These are phyloP conservation scores for Paecilomyces dactylethromorphus DNA, from an alignment of 2,329 filamentous ascomycete genomes.

Conservation along the genomic window DNA sequence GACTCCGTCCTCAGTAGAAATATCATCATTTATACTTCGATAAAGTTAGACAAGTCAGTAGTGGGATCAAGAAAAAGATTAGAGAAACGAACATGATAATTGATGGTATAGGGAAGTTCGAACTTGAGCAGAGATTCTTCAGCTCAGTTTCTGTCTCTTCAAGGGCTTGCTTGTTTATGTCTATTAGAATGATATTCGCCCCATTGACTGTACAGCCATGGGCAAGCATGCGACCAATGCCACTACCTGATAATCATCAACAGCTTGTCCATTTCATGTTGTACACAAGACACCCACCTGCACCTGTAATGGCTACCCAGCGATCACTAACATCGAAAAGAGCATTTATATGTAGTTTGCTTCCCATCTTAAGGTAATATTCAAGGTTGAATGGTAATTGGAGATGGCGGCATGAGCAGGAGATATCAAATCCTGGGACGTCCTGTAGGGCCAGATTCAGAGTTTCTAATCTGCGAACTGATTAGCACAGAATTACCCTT, in stretches of 20 bases:
- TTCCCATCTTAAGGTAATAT: neutral
- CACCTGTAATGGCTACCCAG: constrained; percentile 6
- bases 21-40: constrained; percentile 6
- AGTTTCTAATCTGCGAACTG: too few relatives aligned
- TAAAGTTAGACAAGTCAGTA: neutral
- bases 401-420: too few relatives aligned
- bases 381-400: neutral
- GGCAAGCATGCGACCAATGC: constrained; percentile 12
- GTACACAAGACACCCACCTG: neutral
- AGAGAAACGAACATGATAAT: neutral
- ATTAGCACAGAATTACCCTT: too few relatives aligned
- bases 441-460: too few relatives aligned
- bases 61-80: neutral
- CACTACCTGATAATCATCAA: constrained; percentile 3
- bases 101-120: neutral
- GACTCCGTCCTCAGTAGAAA: constrained; percentile 8
- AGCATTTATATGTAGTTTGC: neutral
- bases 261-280: neutral
- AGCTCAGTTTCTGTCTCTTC: constrained; percentile 3
- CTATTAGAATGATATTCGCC: constrained; percentile 6
- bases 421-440: too few relatives aligned
- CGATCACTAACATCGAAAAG: constrained; percentile 1
- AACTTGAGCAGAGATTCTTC: constrained; percentile 1
- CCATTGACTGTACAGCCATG: constrained; percentile 10
- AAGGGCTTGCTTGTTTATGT: constrained; percentile 8